These are phyloP conservation scores for Zasmidium angulare DNA, from an alignment of 2,329 filamentous ascomycete species.

Conservation along the genomic window DNA sequence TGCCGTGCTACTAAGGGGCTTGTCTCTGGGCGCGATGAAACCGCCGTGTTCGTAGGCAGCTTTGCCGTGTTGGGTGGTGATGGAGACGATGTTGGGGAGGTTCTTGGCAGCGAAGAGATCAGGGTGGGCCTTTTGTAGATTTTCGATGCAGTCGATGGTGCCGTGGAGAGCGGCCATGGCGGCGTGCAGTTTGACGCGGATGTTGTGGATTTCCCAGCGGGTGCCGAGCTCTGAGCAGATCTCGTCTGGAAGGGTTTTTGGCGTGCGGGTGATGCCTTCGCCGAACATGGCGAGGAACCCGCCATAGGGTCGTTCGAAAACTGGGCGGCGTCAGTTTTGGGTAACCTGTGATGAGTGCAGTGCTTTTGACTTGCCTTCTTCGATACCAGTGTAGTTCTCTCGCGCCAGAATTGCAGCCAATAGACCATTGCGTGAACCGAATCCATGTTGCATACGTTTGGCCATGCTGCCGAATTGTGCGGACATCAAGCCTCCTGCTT, in stretches of 20 bases:
- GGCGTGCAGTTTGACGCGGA: conserved; percentile 42
- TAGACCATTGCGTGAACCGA: conserved; percentile 46
- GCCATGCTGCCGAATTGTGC: conserved; percentile 46
- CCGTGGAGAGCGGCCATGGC: conserved; percentile 40
- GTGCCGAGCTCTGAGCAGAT: conserved; percentile 36
- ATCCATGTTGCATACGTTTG: conserved; percentile 50
- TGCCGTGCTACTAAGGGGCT: conserved; percentile 9
- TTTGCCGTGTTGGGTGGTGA: conserved; percentile 4
- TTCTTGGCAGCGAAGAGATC: background rate
- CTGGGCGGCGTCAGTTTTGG: conserved; percentile 8
- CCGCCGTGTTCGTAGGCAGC: conserved; percentile 11
- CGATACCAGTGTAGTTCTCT: conserved; percentile 44
- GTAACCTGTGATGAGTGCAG: conserved; percentile 7
- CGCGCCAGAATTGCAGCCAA: conserved; percentile 41
- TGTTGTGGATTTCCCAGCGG: conserved; percentile 37
- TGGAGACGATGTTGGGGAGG: background rate
- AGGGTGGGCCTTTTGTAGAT: conserved; percentile 35
- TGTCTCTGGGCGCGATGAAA: conserved; percentile 2
- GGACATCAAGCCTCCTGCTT: conserved; percentile 33
- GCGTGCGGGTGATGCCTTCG: conserved; percentile 30
- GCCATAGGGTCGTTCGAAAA: conserved; percentile 44
- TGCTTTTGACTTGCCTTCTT: conserved; percentile 23
- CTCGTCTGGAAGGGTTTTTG: conserved; percentile 31
- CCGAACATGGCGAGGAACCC: conserved; percentile 45
- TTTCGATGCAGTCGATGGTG: conserved; percentile 37